Conservation (phyloP, 306 rosid genomes). For the Cotoneaster glaucophyllus region DNA sequence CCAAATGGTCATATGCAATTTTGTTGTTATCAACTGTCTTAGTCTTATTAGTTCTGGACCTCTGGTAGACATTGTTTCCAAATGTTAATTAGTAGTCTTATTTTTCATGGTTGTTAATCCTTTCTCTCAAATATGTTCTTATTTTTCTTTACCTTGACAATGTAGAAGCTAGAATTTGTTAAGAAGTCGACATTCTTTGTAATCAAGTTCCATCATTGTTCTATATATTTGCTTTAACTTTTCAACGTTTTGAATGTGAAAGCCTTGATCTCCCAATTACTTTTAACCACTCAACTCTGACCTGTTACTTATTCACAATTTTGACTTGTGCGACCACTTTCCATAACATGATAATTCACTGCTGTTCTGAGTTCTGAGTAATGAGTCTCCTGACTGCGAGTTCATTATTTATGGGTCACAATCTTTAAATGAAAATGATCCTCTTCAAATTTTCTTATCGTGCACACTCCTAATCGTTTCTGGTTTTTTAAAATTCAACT, state of each 20-base stretch:
- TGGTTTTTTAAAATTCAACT: too few species aligned
- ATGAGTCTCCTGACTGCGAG: constrained; percentile 22
- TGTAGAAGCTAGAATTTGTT: too few species aligned
- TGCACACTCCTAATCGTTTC: not conserved
- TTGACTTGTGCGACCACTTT: constrained; percentile 28
- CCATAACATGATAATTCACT: constrained; percentile 2
- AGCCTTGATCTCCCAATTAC: constrained; percentile 1
- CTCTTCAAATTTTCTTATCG: constrained; percentile 1
- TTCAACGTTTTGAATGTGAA: constrained; percentile 39
- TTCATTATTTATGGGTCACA: constrained; percentile 13
- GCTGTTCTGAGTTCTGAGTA: not conserved
- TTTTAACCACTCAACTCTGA: constrained; percentile 18
- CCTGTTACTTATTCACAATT: not conserved
- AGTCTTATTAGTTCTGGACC: too few species aligned
- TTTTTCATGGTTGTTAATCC: too few species aligned
- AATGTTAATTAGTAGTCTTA: too few species aligned
- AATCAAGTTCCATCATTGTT: too few species aligned
- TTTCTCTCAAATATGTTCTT: too few species aligned
- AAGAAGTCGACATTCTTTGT: too few species aligned
- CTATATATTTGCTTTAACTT: not conserved
- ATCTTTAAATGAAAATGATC: constrained; percentile 12
- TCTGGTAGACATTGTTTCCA: too few species aligned
- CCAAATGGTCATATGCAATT: too few species aligned
- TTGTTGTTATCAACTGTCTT: too few species aligned
- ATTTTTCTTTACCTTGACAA: too few species aligned